These are phyloP conservation scores for Nemania diffusa DNA, from an alignment of 2,329 filamentous ascomycete genomes.

Conservation along the genomic window DNA sequence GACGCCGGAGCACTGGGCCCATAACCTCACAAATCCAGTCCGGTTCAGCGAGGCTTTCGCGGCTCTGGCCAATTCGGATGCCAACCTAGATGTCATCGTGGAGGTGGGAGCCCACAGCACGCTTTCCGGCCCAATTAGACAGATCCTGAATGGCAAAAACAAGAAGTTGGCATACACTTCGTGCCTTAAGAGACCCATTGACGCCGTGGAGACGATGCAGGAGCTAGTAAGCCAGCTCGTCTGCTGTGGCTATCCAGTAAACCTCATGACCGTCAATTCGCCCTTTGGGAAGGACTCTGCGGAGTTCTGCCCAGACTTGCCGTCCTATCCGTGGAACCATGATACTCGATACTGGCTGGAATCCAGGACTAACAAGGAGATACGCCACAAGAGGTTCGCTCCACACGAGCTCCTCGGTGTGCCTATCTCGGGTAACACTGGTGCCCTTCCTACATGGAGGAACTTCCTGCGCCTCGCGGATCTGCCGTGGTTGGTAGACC, in stretches of 20 bases:
- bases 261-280: slow-evolving; percentile 35
- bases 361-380: slow-evolving; percentile 8
- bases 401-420: slow-evolving; percentile 32
- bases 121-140: slow-evolving; percentile 45
- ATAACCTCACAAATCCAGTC: slow-evolving; percentile 46
- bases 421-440: slow-evolving; percentile 2
- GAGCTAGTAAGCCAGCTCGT: slow-evolving; percentile 39
- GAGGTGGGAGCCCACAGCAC: slow-evolving; percentile 50
- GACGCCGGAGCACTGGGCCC: slow-evolving; percentile 29
- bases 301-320: slow-evolving; percentile 19
- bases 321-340: slow-evolving; percentile 35
- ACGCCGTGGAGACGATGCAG: slow-evolving; percentile 45
- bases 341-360: slow-evolving; percentile 25
- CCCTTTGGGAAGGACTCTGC: not conserved
- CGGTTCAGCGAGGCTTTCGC: slow-evolving; percentile 37
- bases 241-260: slow-evolving; percentile 33
- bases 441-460: slow-evolving; percentile 24
- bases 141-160: slow-evolving; percentile 42
- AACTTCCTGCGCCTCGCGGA: slow-evolving; percentile 27
- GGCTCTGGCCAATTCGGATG: slow-evolving; percentile 23
- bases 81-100: slow-evolving; percentile 37
- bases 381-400: slow-evolving; percentile 1
- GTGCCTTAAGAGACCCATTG: slow-evolving; percentile 34
- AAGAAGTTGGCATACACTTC: slow-evolving; percentile 31
- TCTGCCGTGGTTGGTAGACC: slow-evolving; percentile 55